phyloP scores from a whole-genome alignment of 257 asterid genomes.

The Cynanchum wilfordii region DNA sequence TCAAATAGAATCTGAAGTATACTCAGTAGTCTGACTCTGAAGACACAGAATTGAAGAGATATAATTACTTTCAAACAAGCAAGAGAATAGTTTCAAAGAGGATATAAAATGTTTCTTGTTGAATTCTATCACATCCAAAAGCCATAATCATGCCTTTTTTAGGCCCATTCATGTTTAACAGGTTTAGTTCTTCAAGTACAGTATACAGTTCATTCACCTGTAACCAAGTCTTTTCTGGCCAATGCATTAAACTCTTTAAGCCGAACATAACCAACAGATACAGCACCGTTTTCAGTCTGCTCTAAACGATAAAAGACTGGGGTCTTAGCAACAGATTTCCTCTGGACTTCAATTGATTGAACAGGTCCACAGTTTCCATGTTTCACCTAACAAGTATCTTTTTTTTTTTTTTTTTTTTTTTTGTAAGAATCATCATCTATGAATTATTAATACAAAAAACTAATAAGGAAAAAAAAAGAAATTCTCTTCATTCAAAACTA shows the following conservation, averaged over 20 bases:
- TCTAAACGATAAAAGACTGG: conserved; percentile 90
- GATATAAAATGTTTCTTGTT: neutral
- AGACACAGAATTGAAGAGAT: neutral
- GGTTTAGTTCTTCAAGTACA: conserved; percentile 4
- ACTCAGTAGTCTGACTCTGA: neutral
- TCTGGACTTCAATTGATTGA: conserved; percentile 62
- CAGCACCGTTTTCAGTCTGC: conserved; percentile 52
- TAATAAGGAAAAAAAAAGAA: neutral
- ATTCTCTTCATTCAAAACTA: conserved; percentile 10
- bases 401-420: too few species aligned
- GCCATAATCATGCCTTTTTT: neutral
- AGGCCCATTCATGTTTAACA: neutral
- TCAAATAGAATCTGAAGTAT: neutral
- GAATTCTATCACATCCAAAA: neutral
- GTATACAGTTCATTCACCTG: conserved; percentile 42
- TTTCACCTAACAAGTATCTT: conserved; percentile 57
- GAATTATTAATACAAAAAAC: neutral
- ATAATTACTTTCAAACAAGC: neutral
- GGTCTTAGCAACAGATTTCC: conserved; percentile 86
- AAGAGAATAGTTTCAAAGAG: neutral
- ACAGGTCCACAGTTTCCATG: conserved; percentile 96
- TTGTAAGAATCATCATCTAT: conserved; percentile 12
- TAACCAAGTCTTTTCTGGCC: conserved; percentile 90
- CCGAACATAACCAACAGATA: conserved; percentile 84
- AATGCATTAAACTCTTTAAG: conserved; percentile 96